Percentiles rank a stretch among this genome's conserved stretches.
Conservation (phyloP, 305 asterid species). For the Petunia hybrid region DNA sequence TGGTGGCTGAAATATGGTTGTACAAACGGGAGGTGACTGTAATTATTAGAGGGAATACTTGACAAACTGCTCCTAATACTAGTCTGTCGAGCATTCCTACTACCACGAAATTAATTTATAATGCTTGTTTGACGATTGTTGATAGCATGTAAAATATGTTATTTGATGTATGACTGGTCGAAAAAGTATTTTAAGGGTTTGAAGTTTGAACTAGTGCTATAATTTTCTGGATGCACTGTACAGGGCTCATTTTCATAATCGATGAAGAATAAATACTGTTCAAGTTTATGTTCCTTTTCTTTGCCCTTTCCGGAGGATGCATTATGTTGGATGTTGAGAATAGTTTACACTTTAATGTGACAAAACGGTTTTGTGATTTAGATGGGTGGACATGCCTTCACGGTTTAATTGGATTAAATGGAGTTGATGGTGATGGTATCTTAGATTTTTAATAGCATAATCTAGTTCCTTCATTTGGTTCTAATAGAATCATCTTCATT, state of each 20-base stretch:
- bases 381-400: slow-evolving; percentile 17
- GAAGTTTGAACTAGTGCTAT: slow-evolving; percentile 4
- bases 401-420: background rate
- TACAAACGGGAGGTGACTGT: background rate
- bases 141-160: slow-evolving; percentile 10
- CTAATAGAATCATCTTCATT: background rate
- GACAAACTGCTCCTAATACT: background rate
- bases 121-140: background rate
- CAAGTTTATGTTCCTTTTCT: background rate
- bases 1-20: background rate
- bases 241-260: background rate
- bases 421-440: background rate
- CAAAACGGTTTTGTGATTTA: background rate
- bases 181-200: background rate
- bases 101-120: background rate
- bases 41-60: background rate
- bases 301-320: background rate
- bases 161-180: background rate
- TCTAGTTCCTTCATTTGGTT: background rate
- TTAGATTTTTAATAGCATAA: background rate
- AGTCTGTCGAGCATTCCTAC: background rate
- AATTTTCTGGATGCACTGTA: background rate
- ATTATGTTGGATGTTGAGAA: background rate
- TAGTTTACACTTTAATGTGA: background rate
- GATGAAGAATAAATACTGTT: background rate